Conservation (phyloP, 2,329 filamentous ascomycete species). For the Didymella segeticola region DNA sequence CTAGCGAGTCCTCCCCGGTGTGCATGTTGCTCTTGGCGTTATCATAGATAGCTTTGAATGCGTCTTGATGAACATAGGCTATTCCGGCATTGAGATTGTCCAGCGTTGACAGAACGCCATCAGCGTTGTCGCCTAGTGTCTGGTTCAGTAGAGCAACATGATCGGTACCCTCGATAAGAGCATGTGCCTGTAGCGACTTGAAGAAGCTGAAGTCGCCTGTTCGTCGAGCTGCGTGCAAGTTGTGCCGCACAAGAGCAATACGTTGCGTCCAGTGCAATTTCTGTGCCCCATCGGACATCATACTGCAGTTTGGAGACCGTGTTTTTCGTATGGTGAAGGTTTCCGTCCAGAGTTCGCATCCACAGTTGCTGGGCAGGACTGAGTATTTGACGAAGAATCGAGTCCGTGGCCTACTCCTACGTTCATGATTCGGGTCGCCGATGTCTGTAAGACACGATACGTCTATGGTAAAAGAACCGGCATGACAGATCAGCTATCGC, state of each 20-base stretch:
- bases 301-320: neutral
- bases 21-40: slow-evolving; percentile 48
- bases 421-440: neutral
- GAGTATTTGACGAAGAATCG: slow-evolving; percentile 1
- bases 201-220: slow-evolving; percentile 57
- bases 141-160: slow-evolving; percentile 53
- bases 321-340: neutral
- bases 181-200: slow-evolving; percentile 54
- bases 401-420: neutral
- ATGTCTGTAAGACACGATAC: slow-evolving; percentile 3
- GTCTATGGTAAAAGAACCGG: neutral
- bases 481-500: neutral
- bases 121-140: slow-evolving; percentile 52
- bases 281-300: slow-evolving; percentile 32
- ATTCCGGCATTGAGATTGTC: slow-evolving; percentile 56
- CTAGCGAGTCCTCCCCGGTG: slow-evolving; percentile 37
- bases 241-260: slow-evolving; percentile 54
- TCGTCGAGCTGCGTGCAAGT: slow-evolving; percentile 52
- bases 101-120: slow-evolving; percentile 52
- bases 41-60: slow-evolving; percentile 56
- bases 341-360: neutral
- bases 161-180: slow-evolving; percentile 54
- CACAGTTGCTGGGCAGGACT: neutral
- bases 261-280: slow-evolving; percentile 56
- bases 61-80: slow-evolving; percentile 56